Conservation (phyloP, 2,329 filamentous ascomycete genomes). For the Fusarium hostae region DNA sequence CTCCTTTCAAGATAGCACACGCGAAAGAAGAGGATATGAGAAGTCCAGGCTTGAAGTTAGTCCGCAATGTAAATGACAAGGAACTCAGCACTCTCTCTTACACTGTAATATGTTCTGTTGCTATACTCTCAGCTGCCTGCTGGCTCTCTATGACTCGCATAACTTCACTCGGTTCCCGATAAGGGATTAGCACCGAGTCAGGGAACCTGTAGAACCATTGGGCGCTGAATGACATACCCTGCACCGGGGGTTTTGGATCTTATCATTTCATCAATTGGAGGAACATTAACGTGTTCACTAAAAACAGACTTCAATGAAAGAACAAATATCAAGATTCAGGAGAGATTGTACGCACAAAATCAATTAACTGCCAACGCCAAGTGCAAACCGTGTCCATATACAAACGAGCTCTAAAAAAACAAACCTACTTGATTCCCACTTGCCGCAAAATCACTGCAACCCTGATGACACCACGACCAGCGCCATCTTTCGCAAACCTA, state of each 20-base stretch:
- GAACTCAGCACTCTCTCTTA: too few species aligned
- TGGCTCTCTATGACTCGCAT: not conserved
- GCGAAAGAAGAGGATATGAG: rapidly evolving
- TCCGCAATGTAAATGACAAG: rapidly evolving
- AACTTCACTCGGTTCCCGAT: rapidly evolving
- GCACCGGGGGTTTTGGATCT: too few species aligned
- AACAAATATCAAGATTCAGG: rapidly evolving
- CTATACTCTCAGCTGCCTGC: rapidly evolving
- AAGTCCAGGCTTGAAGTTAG: not conserved
- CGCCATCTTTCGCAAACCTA: rapidly evolving
- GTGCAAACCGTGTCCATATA: rapidly evolving
- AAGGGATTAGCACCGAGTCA: not conserved
- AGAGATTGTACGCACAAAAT: not conserved
- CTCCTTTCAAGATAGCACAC: rapidly evolving
- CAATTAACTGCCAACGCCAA: not conserved
- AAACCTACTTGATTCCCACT: rapidly evolving
- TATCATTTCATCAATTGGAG: too few species aligned
- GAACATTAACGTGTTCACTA: too few species aligned
- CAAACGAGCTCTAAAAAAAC: rapidly evolving
- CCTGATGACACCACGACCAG: not conserved
- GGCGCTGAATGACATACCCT: not conserved
- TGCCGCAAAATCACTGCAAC: rapidly evolving
- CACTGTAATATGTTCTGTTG: rapidly evolving
- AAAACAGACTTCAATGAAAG: too few species aligned
- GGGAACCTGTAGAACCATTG: not conserved